Conservation (phyloP, 345 rosid species). For the Populus simonii region DNA sequence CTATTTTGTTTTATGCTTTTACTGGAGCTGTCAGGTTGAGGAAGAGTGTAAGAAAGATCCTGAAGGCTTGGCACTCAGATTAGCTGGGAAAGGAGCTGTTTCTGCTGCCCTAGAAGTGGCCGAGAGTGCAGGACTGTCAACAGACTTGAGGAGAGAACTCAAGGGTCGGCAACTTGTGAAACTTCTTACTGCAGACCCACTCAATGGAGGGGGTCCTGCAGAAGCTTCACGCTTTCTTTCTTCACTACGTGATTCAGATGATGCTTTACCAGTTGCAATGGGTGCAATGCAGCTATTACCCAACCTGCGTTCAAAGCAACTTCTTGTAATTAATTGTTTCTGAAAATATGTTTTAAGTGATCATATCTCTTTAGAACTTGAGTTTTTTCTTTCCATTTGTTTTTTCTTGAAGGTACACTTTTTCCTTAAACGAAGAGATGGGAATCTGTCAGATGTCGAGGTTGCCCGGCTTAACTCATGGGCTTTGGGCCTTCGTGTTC, state of each 20-base stretch:
- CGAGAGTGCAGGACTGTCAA: conserved; percentile 86
- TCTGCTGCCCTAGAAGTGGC: conserved; percentile 98
- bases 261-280: conserved; percentile 93
- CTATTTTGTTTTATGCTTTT: conserved; percentile 4
- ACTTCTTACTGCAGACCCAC: conserved; percentile 94
- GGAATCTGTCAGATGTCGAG: conserved; percentile 75
- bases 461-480: conserved; percentile 88
- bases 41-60: conserved; percentile 85
- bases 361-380: conserved; percentile 1
- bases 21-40: conserved; percentile 63
- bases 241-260: conserved; percentile 81
- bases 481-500: conserved; percentile 96
- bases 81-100: conserved; percentile 97
- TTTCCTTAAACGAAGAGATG: conserved; percentile 84
- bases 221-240: conserved; percentile 98
- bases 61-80: conserved; percentile 92
- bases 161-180: conserved; percentile 96
- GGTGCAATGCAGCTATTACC: conserved; percentile 98
- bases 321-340: conserved; percentile 55
- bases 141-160: conserved; percentile 84
- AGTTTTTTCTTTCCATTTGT: conserved; percentile 14
- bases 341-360: conserved; percentile 2
- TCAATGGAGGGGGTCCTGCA: conserved; percentile 98
- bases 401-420: conserved; percentile 72
- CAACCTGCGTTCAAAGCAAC: conserved; percentile 93